Base-by-base conservation (phyloP, 805 yeast species). In the Metschnikowia lunata region DNA sequence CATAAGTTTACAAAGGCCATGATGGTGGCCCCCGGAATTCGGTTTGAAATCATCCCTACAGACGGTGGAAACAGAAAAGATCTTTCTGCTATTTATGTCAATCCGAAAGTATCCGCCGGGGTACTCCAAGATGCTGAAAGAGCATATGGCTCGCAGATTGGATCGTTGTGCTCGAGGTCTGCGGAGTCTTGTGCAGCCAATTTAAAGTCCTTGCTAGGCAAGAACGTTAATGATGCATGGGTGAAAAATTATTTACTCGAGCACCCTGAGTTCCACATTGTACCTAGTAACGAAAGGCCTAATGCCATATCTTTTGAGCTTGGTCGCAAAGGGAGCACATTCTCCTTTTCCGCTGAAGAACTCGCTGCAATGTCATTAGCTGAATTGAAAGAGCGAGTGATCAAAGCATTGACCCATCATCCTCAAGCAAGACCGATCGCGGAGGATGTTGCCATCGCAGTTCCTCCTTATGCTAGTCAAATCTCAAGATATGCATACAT, bases 61-160 rank as follows among this genome's bases (percentile, higher is more conserved):
- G 83, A 88, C 26, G 98, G 93, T 57, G 84, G 96, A 3, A 88
- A 89, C 64, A 75, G 99, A 46, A 93, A 93, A 61, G 98, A 91
- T 56, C 71, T 82, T 5, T 76, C 90, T 4, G 97, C 95, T 1
- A 55, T 93, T 10, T 82, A 86, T 0, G 71, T 90, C 48, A 76
- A 81, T 40, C 62, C 69, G 1, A 31, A 40, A 7, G 62, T 44
- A 34, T 56, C 62, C 43, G 42, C 42, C 18, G 66, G 52, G 0
- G 50, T 51, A 13, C 54, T 66, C 6, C 69, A 69, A 27, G 81
- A 74, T 23, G 47, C 84, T 12, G 91, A 85, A 57, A 75, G 98
- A 54, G 67, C 79, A 1, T 88, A 81, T 59, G 97, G 97, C 4
- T 77, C 88, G 1, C 75, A 82, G n/a, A 85, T 89, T 1, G 72